A percentile compares a stretch with the other conserved stretches of the same genome.
phyloP scores from a whole-genome alignment of 148 eudicot genomes.

The Rhododendron ferrugineum region DNA sequence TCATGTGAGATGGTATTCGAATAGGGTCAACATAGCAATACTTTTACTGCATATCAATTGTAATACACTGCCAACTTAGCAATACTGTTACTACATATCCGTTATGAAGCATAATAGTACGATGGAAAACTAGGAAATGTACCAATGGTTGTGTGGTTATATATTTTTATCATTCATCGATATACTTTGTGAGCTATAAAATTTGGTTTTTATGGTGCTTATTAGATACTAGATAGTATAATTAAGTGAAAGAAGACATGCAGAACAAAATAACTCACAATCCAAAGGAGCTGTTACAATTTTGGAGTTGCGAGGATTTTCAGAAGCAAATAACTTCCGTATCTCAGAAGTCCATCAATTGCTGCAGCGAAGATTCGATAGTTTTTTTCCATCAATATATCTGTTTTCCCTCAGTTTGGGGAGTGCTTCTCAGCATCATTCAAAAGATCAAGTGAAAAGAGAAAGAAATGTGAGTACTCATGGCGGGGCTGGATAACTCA shows the following conservation, averaged over 20 bases:
- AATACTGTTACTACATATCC: not conserved
- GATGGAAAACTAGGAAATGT: not conserved
- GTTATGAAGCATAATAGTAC: not conserved
- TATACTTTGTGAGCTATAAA: not conserved
- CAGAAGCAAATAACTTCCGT: not conserved
- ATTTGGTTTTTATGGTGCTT: not conserved
- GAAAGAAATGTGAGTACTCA: conserved; percentile 89
- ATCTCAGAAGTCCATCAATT: not conserved
- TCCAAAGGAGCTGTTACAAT: not conserved
- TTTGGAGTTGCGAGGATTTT: not conserved
- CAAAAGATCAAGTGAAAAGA: conserved; percentile 85
- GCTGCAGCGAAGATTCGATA: not conserved
- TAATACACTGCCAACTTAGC: not conserved
- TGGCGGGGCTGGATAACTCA: conserved; percentile 91
- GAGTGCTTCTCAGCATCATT: conserved; percentile 66
- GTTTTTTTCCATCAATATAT: not conserved
- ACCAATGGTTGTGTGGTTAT: not conserved
- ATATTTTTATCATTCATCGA: not conserved
- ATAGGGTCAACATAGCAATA: not conserved
- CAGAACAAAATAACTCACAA: not conserved
- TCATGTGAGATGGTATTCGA: not conserved
- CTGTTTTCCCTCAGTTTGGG: not conserved
- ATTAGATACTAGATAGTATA: not conserved
- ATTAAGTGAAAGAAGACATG: not conserved
- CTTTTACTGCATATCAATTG: not conserved